These are phyloP conservation scores for Pichia sp. DNA, from an alignment of 1,139 yeast genomes.

Conservation along the genomic window DNA sequence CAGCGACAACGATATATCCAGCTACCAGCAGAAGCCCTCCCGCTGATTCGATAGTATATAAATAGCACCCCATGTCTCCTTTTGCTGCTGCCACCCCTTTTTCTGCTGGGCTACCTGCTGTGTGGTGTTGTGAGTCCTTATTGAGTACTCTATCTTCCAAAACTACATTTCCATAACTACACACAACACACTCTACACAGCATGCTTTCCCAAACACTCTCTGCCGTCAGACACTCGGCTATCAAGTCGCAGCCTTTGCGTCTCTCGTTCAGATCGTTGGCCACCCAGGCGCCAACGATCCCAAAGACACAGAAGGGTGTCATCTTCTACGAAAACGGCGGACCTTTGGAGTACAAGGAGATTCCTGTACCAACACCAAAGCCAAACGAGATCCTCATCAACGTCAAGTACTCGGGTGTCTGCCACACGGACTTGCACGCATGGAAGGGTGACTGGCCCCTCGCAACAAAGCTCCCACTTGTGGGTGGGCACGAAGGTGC, in stretches of 20 bases:
- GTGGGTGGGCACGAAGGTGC: slow-evolving; percentile 88
- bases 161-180: no score
- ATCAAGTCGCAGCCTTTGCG: neutral
- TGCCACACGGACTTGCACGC: slow-evolving; percentile 80
- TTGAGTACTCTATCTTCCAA: no score
- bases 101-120: neutral
- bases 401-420: slow-evolving; percentile 72
- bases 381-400: slow-evolving; percentile 60
- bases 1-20: no score
- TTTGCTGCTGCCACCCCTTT: neutral
- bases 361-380: slow-evolving; percentile 67
- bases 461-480: slow-evolving; percentile 59
- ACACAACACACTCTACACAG: neutral
- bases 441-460: slow-evolving; percentile 80
- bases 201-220: slow-evolving; percentile 4
- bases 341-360: slow-evolving; percentile 52
- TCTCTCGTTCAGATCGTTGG: slow-evolving; percentile 9
- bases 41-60: neutral
- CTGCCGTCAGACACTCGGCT: neutral
- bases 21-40: no score
- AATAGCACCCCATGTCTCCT: neutral
- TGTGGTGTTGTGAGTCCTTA: no score
- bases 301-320: slow-evolving; percentile 46
- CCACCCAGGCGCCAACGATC: slow-evolving; percentile 25
- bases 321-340: slow-evolving; percentile 44